A percentile compares a stretch with the other conserved stretches of the same genome.
Evolutionary conservation across 306 rosid species (phyloP).

Genomic region (Lathyrus sativus): DNA sequence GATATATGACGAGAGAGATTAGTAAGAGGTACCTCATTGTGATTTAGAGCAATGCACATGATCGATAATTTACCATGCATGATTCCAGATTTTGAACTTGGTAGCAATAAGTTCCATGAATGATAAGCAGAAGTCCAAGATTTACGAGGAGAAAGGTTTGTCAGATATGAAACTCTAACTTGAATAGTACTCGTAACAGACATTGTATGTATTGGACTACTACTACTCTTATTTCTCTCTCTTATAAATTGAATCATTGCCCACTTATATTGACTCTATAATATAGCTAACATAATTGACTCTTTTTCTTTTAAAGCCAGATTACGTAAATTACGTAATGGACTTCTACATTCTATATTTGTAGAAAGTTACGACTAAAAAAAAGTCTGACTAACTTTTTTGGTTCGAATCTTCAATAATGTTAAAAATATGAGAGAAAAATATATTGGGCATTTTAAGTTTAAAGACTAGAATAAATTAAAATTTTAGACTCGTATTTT

Average conservation of each 20-base stretch:
- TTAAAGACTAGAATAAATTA: too few species aligned
- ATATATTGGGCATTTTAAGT: too few species aligned
- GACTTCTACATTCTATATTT: too few species aligned
- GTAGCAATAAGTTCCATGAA: slow-evolving; percentile 11
- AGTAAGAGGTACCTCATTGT: slow-evolving; percentile 17
- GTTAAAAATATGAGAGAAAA: too few species aligned
- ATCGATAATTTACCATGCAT: neutral
- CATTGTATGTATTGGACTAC: neutral
- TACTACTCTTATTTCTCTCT: too few species aligned
- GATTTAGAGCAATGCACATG: slow-evolving; percentile 10
- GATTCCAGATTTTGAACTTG: neutral
- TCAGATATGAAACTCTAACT: neutral
- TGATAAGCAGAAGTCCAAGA: neutral
- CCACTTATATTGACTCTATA: neutral
- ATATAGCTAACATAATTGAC: too few species aligned
- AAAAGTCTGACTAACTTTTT: too few species aligned
- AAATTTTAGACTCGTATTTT: too few species aligned
- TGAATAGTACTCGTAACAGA: neutral
- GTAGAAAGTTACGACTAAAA: too few species aligned
- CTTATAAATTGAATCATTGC: neutral
- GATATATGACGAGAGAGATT: neutral
- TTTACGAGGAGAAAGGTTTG: neutral
- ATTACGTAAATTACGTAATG: too few species aligned
- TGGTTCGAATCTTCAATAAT: too few species aligned
- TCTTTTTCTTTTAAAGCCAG: too few species aligned